Evolutionary conservation across 306 rosid genomes (phyloP).

Genomic region (Senna tora): DNA sequence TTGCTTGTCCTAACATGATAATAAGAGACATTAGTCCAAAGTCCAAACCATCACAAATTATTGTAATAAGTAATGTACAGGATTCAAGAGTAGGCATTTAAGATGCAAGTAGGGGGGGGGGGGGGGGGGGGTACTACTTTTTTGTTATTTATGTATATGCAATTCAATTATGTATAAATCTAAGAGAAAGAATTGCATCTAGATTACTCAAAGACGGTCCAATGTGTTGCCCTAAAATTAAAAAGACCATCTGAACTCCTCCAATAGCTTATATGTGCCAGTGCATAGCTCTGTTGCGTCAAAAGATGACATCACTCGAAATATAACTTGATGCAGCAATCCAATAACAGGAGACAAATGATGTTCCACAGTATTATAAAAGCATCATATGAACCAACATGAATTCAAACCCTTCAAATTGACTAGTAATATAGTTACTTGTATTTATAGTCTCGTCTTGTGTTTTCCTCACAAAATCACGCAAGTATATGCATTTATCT

Average conservation of each 20-base stretch:
- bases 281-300: neutral
- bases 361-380: neutral
- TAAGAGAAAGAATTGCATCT: conserved; percentile 12
- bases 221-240: neutral
- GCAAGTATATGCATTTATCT: neutral
- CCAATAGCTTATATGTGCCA: neutral
- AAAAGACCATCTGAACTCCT: neutral
- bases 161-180: neutral
- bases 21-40: conserved; percentile 31
- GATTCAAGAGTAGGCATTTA: conserved; percentile 9
- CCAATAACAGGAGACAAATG: neutral
- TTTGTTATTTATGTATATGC: neutral
- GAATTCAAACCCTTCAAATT: conserved; percentile 1
- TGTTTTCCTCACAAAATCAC: neutral
- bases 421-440: neutral
- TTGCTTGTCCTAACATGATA: conserved; percentile 49
- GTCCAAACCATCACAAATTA: conserved; percentile 24
- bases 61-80: neutral
- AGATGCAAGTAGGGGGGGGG: conserved; percentile 6
- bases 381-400: conserved; percentile 1
- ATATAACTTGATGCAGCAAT: neutral
- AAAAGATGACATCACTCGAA: neutral
- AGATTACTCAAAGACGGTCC: neutral
- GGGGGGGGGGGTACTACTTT: too few relatives aligned
- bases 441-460: neutral